Base-by-base conservation (phyloP, 2,329 filamentous ascomycete species). In the Emmonsiellopsis sp. region DNA sequence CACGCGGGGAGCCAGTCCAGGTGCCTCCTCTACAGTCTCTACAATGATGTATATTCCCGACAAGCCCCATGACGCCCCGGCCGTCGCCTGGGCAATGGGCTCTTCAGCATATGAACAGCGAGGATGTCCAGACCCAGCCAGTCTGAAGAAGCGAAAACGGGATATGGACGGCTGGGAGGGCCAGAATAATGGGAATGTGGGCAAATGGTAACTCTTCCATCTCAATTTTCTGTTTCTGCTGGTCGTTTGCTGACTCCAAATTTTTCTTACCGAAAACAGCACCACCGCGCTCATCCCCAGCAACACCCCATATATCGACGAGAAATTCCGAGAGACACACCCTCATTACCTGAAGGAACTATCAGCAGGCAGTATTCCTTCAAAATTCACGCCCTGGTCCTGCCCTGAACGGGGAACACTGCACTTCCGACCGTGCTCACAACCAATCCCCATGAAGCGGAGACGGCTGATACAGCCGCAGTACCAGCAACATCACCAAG, bases 131-230 rank as follows among this genome's bases (percentile, higher is more conserved):
- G 47, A 57, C 49, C 35, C 58, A 15, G 35, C 54, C 4, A 55
- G 50, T 37, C 38, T 61, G 15, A 64, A 59, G 35, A 66, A 67
- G 52, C 54, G 64, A 30, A 66, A 65, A 42, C 58, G 63, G 48
- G 63, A 65, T 46, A 44, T 47, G 13, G 30, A 38, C 2, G 43
- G 55, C 30, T 49, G 57, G n/a, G 58, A 58, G n/a, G 32, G 50
- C 32, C 49, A 58, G n/a, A 52, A 59, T 32, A 26, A 50, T 10
- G 44, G 40, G 9, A 55, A 58, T 38, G 16, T 52, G n/a, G 44
- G 40, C 15, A 55, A 57, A 45, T 55, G 53, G 58, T 63, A 54
- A 50, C 56, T 55, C 30, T 8, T 11, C 16, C 13, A 11, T 20
- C 16, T 20, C n/a, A 11, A n/a, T 26, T 10, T 13, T 40, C 30